Evolutionary conservation across 2,329 filamentous ascomycete genomes (phyloP).

Genomic region (Phoma sp.): DNA sequence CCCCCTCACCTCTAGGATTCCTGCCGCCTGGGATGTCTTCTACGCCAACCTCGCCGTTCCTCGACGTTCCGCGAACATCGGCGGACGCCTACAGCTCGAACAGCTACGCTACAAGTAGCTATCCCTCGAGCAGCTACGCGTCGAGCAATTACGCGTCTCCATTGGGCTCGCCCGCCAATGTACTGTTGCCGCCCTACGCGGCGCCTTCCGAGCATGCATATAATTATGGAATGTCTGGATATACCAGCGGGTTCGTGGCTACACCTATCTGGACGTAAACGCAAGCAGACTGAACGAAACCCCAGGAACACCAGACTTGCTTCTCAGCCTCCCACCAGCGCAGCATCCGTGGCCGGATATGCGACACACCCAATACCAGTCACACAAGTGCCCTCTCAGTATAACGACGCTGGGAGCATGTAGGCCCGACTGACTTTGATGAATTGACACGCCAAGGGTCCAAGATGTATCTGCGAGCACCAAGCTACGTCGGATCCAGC

Average conservation of each 20-base stretch:
- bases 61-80: conserved; percentile 53
- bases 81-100: conserved; percentile 29
- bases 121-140: conserved; percentile 30
- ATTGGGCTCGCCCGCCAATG: conserved; percentile 44
- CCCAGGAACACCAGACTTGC: conserved; percentile 49
- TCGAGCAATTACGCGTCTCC: conserved; percentile 47
- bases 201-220: conserved; percentile 51
- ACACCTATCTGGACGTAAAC: conserved; percentile 53
- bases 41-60: conserved; percentile 51
- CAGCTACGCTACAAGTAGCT: conserved; percentile 45
- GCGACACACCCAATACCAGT: conserved; percentile 25
- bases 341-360: conserved; percentile 26
- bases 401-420: conserved; percentile 27
- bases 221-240: conserved; percentile 51
- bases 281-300: conserved; percentile 50
- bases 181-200: conserved; percentile 44
- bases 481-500: conserved; percentile 4
- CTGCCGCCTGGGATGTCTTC: conserved; percentile 44
- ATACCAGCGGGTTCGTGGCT: conserved; percentile 55
- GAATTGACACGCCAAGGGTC: not conserved
- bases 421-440: conserved; percentile 5
- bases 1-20: conserved; percentile 55
- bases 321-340: conserved; percentile 36
- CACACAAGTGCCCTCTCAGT: conserved; percentile 29
- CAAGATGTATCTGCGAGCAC: not conserved